phyloP scores from a whole-genome alignment of 345 rosid species.

The Eutrema heterophyllum region DNA sequence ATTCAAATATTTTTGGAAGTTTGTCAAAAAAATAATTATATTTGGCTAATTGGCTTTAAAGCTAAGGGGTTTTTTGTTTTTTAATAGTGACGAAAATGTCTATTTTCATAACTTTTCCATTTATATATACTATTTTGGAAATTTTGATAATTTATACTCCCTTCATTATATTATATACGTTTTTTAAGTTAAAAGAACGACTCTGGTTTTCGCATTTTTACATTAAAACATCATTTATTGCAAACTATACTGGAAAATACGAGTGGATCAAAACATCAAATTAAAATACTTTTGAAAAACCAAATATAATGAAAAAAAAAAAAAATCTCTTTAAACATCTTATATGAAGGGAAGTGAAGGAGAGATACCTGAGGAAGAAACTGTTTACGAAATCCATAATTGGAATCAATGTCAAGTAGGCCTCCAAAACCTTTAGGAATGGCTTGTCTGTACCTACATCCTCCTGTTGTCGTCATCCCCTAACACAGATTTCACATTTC shows the following conservation, averaged over 20 bases:
- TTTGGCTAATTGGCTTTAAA: not conserved
- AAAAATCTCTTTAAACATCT: too few relatives aligned
- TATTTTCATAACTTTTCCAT: not conserved
- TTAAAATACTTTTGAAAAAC: too few relatives aligned
- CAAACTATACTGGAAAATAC: too few relatives aligned
- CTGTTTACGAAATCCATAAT: conserved; percentile 65
- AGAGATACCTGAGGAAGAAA: conserved; percentile 71
- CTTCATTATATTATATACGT: too few relatives aligned
- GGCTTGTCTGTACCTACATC: conserved; percentile 84
- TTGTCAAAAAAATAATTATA: not conserved
- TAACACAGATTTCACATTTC: conserved; percentile 11
- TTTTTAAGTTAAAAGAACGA: too few relatives aligned
- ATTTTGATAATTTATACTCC: too few relatives aligned
- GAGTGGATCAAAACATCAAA: too few relatives aligned
- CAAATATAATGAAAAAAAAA: too few relatives aligned
- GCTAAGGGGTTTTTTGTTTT: not conserved
- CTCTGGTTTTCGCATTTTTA: too few relatives aligned
- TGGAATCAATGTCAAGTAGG: conserved; percentile 58
- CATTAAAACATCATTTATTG: too few relatives aligned
- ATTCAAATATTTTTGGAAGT: not conserved
- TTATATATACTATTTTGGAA: not conserved
- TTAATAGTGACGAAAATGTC: not conserved
- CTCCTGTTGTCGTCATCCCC: conserved; percentile 71
- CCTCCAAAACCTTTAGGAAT: conserved; percentile 71
- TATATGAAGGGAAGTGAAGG: too few relatives aligned